Base-by-base conservation (phyloP, 331 rosid species). In the Stylosanthes scabra region DNA sequence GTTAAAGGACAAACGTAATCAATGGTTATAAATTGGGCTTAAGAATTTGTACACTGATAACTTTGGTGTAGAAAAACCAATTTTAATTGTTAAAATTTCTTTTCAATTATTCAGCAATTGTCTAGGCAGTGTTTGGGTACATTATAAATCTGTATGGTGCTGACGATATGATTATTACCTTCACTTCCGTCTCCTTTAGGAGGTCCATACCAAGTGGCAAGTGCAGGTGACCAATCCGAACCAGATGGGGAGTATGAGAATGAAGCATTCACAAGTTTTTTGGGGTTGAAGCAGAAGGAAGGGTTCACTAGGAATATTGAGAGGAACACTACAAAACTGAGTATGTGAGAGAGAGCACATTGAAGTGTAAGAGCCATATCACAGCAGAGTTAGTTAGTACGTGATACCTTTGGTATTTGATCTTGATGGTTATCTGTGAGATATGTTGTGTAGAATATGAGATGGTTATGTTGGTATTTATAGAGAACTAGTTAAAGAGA, bases 201-300 rank as follows among this genome's bases (percentile, higher is more conserved):
- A 64, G 77, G 34, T 45, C 98, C 98, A 72, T 93, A 93, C 93
- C 96, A 93, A 3, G 97, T 91, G 62, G 98, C 97, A 29, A 63
- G 66, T 7, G 97, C 83, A 0, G 86, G 72, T 3, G 87, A 82
- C 93, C 91, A 86, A 68, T 56, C 84, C 1, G 90, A 76, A 27
- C 50, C 66, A 5, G 84, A 52, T 10, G 79, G 49, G 10, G 72
- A 58, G 70, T 59, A 75, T 10, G 97, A 84, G 70, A 55, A 75
- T 8, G 97, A 84, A 70, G 66, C 72, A 63, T 80, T 83, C 11
- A 79, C 37, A 39, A 83, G 70, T 76, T 83, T 84, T 52, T 46
- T 90, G 15, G 89, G 88, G 40, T 65, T 75, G 80, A 84, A 85
- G 83, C 87, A 75, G 74, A 70, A 80, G 34, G 82, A 78, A 69